A percentile compares a stretch with the other conserved stretches of the same genome.
Conservation (phyloP, 129 eudicot genomes). For the Gnaphalium uliginosum region DNA sequence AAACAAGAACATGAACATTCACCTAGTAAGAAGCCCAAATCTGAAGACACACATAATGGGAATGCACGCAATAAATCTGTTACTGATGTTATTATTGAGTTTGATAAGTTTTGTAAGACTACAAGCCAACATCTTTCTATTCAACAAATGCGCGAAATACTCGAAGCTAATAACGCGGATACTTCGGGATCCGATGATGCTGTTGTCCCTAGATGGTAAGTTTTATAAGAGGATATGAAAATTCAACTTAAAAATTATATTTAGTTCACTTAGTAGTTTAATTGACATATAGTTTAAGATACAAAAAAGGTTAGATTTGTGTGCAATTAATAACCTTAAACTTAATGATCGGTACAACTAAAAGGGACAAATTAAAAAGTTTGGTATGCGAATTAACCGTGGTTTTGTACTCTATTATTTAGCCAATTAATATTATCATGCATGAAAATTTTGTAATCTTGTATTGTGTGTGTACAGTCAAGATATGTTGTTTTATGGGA, state of each 20-base stretch:
- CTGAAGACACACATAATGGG: conserved; percentile 40
- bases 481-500: conserved; percentile 77
- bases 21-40: conserved; percentile 59
- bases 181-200: conserved; percentile 53
- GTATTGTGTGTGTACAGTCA: conserved; percentile 39
- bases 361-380: too few relatives aligned
- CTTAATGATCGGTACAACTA: too few relatives aligned
- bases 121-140: conserved; percentile 60
- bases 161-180: conserved; percentile 55
- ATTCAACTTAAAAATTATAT: background rate
- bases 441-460: background rate
- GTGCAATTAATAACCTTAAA: too few relatives aligned
- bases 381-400: background rate
- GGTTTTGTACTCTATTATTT: too few relatives aligned
- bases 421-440: too few relatives aligned
- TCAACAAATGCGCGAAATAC: conserved; percentile 67
- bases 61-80: conserved; percentile 33
- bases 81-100: conserved; percentile 35
- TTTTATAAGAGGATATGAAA: background rate
- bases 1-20: conserved; percentile 28
- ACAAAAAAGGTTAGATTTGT: too few relatives aligned
- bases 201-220: conserved; percentile 69
- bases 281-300: too few relatives aligned
- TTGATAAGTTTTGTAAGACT: conserved; percentile 59
- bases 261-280: too few relatives aligned